A percentile compares a stretch with the other conserved stretches of the same genome.
Conservation (phyloP, 805 yeast genomes). For the Barnettozyma vustinii region DNA sequence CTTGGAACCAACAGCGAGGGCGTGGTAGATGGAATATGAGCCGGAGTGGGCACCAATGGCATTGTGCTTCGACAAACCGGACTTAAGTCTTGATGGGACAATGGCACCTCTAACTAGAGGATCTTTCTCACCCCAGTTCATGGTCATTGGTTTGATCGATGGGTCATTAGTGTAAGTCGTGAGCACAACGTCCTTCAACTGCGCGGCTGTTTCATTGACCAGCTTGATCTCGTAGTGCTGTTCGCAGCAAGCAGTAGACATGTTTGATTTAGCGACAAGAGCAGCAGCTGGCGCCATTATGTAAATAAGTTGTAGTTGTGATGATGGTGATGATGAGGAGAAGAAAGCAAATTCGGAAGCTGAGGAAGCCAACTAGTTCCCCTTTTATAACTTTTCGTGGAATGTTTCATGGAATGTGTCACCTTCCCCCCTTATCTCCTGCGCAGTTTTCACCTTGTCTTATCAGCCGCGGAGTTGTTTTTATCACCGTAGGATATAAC, state of each 20-base stretch:
- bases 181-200: constrained; percentile 32
- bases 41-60: constrained; percentile 65
- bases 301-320: not conserved
- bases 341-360: not conserved
- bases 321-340: not conserved
- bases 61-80: constrained; percentile 49
- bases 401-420: constrained; percentile 2
- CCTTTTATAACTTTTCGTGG: not conserved
- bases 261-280: constrained; percentile 3
- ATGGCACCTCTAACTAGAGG: constrained; percentile 50
- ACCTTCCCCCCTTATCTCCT: constrained; percentile 1
- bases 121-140: constrained; percentile 49
- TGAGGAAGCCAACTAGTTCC: not conserved
- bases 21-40: constrained; percentile 59
- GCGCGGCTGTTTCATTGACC: constrained; percentile 16
- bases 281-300: constrained; percentile 28
- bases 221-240: constrained; percentile 15
- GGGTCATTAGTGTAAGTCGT: constrained; percentile 52
- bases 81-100: constrained; percentile 45
- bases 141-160: constrained; percentile 41
- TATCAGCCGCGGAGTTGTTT: not conserved
- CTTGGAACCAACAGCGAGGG: constrained; percentile 56
- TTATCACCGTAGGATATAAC: not conserved
- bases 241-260: constrained; percentile 4
- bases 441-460: not conserved